Percentiles rank a stretch among this genome's conserved stretches.
Evolutionary conservation across 441 rosid species (phyloP).

Genomic region (Sinapis alba): DNA sequence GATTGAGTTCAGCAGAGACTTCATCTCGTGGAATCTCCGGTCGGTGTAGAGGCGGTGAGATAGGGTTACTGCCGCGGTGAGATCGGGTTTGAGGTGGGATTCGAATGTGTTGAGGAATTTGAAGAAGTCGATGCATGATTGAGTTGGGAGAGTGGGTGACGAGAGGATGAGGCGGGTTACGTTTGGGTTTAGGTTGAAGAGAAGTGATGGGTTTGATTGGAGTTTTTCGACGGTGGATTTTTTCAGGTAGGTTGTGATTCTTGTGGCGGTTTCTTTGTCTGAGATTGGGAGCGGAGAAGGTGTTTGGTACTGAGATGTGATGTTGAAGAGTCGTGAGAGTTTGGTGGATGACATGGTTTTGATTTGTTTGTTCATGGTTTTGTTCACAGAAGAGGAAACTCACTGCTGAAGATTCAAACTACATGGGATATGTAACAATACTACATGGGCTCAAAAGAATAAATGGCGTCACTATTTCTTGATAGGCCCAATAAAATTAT

Average conservation of each 20-base stretch:
- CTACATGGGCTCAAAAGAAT: too few species aligned
- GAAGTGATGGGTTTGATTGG: conserved; percentile 44
- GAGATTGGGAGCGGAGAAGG: conserved; percentile 11
- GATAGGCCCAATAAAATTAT: too few species aligned
- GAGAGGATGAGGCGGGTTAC: conserved; percentile 59
- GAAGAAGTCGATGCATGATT: conserved; percentile 60
- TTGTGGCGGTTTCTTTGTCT: conserved; percentile 29
- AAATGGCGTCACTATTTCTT: too few species aligned
- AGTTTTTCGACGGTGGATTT: conserved; percentile 47
- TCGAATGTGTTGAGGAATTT: conserved; percentile 49
- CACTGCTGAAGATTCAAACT: background rate
- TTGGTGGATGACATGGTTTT: conserved; percentile 19
- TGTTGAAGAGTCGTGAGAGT: conserved; percentile 35
- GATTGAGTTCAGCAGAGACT: conserved; percentile 46
- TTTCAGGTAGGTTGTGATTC: conserved; percentile 30
- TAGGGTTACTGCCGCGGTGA: conserved; percentile 52
- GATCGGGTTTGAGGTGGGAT: conserved; percentile 52
- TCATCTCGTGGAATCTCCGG: conserved; percentile 56
- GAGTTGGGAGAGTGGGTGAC: conserved; percentile 51
- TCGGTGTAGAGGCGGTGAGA: conserved; percentile 54
- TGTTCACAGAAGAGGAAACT: background rate
- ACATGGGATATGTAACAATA: too few species aligned
- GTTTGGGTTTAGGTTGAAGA: conserved; percentile 54
- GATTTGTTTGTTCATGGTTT: conserved; percentile 15
- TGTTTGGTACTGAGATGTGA: conserved; percentile 7